Evolutionary conservation across 75 land plant species (phyloP), one percentile per base, ranked within the genome.

Genomic region (Cupressus sempervirens): DNA sequence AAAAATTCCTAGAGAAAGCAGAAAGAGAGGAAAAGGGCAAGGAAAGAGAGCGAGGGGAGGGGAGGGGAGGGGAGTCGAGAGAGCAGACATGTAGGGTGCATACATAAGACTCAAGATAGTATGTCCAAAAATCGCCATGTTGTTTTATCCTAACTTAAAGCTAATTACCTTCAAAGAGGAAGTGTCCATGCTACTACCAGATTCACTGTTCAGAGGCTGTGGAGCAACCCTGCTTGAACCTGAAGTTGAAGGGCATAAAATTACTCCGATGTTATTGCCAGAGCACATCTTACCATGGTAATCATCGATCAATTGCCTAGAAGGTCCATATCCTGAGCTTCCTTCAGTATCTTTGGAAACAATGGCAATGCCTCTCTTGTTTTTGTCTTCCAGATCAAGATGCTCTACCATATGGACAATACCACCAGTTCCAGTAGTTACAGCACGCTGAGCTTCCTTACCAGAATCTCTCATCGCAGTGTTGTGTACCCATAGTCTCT

Each of bases 401-500:
- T 76, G 88, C 36, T 94, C 90, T 87, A 91, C 88, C 87, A 92
- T 80, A 30, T 84, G 86, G 30, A 92, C 85, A 56, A 92, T 88
- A 84, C 82, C 88, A 8, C 92, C 92, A 67, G 88, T 87, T 85
- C 92, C 93, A 10, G 84, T 88, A 92, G 88, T 91, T 14, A 85
- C 87, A n/a, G 91, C 94, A 87, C 89, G 87, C 76, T 84, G 82
- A 81, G 85, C 90, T 83, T 92, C 92, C 84, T 88, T 68, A 23
- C 90, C 87, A 74, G 76, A 14, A 52, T 91, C 92, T 50, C 90
- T 14, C 83, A 86, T 73, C 23, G 92, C 77, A 67, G 85, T 46
- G 72, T 87, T 93, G 34, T 96, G 94, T 48, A 92, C 88, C 48
- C 92, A 92, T 38, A 93, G 84, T 85, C 93, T 92, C 87, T 97